phyloP scores from a whole-genome alignment of 1,284 basidiomycete genomes.

The Sanghuangporus baumii region DNA sequence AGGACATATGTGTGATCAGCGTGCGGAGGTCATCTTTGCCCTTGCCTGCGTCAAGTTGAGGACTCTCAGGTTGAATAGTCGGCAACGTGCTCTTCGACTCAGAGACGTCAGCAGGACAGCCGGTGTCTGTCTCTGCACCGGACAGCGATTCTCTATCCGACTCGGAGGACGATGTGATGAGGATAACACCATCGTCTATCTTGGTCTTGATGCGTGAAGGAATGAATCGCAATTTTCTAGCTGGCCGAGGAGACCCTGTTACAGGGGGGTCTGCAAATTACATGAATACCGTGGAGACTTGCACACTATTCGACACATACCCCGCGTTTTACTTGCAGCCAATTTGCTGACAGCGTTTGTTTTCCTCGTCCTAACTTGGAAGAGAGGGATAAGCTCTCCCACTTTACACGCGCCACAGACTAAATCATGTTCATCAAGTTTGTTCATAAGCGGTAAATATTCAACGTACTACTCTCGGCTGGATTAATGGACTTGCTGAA shows the following conservation, averaged over 20 bases:
- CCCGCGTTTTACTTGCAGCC: conserved; percentile 41
- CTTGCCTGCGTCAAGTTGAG: neutral
- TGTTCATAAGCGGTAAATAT: conserved; percentile 22
- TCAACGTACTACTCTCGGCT: conserved; percentile 52
- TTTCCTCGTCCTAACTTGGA: conserved; percentile 39
- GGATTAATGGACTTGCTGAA: conserved; percentile 73
- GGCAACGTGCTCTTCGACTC: neutral
- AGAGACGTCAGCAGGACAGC: neutral
- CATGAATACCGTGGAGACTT: neutral
- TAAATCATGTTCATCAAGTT: conserved; percentile 25
- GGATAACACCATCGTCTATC: neutral
- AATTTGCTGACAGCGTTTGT: conserved; percentile 36
- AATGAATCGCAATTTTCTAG: neutral
- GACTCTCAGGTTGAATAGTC: neutral
- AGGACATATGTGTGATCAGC: neutral
- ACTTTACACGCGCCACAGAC: conserved; percentile 46
- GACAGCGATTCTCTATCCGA: neutral
- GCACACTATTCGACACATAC: conserved; percentile 28
- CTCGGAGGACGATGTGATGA: neutral
- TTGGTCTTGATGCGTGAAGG: neutral
- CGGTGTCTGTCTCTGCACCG: neutral
- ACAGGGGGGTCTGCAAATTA: neutral
- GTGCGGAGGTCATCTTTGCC: neutral
- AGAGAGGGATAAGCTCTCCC: conserved; percentile 53
- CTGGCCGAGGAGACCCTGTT: neutral